Evolutionary conservation across 2,329 filamentous ascomycete genomes (phyloP).

Genomic region (Aureobasidium uvarum): DNA sequence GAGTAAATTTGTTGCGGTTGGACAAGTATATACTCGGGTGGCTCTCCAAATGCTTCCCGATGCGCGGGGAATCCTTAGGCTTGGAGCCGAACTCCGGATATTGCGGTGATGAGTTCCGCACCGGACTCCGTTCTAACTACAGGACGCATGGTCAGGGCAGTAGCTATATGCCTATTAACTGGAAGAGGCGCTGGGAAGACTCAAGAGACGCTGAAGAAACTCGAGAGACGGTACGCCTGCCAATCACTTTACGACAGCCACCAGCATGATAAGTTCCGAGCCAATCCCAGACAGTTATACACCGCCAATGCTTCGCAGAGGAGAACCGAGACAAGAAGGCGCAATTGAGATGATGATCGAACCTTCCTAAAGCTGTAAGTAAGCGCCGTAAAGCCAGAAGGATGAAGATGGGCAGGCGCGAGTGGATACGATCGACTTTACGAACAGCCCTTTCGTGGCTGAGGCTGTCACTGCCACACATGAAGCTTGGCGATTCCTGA

Average conservation of each 20-base stretch:
- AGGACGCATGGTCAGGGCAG: not conserved
- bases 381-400: conserved; percentile 4
- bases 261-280: not conserved
- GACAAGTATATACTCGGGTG: conserved; percentile 19
- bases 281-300: not conserved
- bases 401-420: not conserved
- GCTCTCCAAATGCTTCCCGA: conserved; percentile 2
- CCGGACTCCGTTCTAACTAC: not conserved
- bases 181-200: too few relatives aligned
- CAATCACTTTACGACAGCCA: not conserved
- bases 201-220: not conserved
- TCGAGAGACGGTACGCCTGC: not conserved
- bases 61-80: not conserved
- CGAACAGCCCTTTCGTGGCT: conserved; percentile 10
- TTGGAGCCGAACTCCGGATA: conserved; percentile 12
- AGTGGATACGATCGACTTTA: not conserved
- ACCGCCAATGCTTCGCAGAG: not conserved
- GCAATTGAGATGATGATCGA: not conserved
- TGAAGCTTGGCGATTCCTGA: conserved; percentile 9
- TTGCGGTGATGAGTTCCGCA: conserved; percentile 12
- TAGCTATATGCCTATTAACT: conserved; percentile 8
- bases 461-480: conserved; percentile 19
- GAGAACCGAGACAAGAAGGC: not conserved
- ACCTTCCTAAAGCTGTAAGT: not conserved
- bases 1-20: not conserved